Evolutionary conservation across 1,139 yeast genomes (phyloP).

Genomic region (Suhomyces chickasaworum): DNA sequence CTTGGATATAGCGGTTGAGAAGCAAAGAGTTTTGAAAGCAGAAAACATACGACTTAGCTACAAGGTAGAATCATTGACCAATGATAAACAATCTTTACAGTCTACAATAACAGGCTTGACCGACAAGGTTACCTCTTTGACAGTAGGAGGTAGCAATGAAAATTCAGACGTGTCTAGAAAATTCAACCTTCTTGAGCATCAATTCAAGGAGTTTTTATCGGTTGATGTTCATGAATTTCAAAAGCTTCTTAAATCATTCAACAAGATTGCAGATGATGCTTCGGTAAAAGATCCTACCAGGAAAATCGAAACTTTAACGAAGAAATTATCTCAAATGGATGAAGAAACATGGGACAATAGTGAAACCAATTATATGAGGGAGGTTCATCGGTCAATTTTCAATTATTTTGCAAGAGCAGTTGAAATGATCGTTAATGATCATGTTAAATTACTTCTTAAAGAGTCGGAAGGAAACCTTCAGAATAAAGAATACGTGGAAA

Average conservation of each 20-base stretch:
- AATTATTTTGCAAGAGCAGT: slow-evolving; percentile 62
- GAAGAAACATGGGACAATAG: slow-evolving; percentile 19
- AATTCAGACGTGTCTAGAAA: slow-evolving; percentile 20
- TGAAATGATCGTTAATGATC: slow-evolving; percentile 58
- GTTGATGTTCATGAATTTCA: slow-evolving; percentile 43
- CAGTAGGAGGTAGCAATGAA: slow-evolving; percentile 23
- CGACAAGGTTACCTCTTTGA: slow-evolving; percentile 30
- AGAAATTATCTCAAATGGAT: slow-evolving; percentile 21
- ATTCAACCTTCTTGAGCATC: slow-evolving; percentile 34
- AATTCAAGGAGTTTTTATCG: slow-evolving; percentile 40
- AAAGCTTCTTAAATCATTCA: slow-evolving; percentile 48
- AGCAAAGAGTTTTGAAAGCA: slow-evolving; percentile 49
- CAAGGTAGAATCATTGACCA: slow-evolving; percentile 39
- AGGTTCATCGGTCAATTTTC: slow-evolving; percentile 56
- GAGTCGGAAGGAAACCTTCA: slow-evolving; percentile 26
- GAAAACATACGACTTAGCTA: slow-evolving; percentile 51
- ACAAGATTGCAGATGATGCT: slow-evolving; percentile 57
- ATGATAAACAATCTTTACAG: slow-evolving; percentile 40
- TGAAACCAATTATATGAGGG: slow-evolving; percentile 38
- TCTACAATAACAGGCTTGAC: slow-evolving; percentile 35
- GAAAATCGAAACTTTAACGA: slow-evolving; percentile 46
- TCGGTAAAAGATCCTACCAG: slow-evolving; percentile 59
- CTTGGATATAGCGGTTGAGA: slow-evolving; percentile 46
- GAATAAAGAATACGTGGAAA: slow-evolving; percentile 27
- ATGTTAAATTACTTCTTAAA: slow-evolving; percentile 46